Evolutionary conservation across 352 stramenopile genomes (phyloP).

Genomic region (Pythium myriotylum): DNA sequence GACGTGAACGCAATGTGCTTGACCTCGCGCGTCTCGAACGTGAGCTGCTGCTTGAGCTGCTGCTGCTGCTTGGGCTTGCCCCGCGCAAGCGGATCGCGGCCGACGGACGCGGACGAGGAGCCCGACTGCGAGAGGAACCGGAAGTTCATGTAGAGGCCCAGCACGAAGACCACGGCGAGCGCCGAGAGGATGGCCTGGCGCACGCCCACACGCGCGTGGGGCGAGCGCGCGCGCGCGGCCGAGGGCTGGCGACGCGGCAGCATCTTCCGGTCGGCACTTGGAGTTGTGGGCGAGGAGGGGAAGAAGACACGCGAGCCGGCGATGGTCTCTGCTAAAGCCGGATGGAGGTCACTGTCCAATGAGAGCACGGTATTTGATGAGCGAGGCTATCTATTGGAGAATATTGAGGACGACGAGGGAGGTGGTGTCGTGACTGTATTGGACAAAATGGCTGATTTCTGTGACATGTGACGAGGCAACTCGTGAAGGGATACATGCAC

Average conservation of each 20-base stretch:
- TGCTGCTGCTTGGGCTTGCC: conserved; percentile 5
- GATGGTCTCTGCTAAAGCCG: conserved; percentile 7
- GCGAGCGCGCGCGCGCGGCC: conserved; percentile 34
- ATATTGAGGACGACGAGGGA: not conserved
- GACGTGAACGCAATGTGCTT: conserved; percentile 80
- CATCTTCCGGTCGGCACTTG: conserved; percentile 29
- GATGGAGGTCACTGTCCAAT: conserved; percentile 19
- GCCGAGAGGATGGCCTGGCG: conserved; percentile 34
- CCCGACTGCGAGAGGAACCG: conserved; percentile 53
- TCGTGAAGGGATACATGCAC: conserved; percentile 1
- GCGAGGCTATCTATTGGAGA: not conserved
- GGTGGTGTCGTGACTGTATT: conserved; percentile 7
- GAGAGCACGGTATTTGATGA: not conserved
- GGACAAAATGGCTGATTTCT: conserved; percentile 16
- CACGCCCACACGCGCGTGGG: conserved; percentile 27
- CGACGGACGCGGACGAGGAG: conserved; percentile 23
- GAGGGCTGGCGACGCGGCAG: conserved; percentile 57
- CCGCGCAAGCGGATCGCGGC: conserved; percentile 14
- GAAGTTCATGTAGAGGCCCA: conserved; percentile 71
- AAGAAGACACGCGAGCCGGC: not conserved
- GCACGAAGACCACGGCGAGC: conserved; percentile 45
- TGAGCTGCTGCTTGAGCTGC: conserved; percentile 30
- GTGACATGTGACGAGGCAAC: conserved; percentile 24
- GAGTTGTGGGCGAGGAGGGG: not conserved
- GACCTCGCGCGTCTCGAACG: conserved; percentile 53